phyloP scores from a whole-genome alignment of 768 basidiomycete genomes.

The Paxillus involutus region DNA sequence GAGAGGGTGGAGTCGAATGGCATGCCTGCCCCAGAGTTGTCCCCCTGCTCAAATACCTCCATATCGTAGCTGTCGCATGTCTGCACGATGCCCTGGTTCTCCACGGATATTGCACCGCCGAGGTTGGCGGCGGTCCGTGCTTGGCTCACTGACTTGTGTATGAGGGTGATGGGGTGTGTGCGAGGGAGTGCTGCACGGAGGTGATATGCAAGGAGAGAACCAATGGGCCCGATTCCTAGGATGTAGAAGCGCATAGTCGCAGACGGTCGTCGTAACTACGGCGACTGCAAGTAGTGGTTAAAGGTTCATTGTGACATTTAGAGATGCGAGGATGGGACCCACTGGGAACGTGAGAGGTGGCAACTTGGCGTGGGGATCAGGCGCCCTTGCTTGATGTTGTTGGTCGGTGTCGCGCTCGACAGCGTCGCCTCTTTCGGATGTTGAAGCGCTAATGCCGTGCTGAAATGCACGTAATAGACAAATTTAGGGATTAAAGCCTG shows the following conservation, averaged over 20 bases:
- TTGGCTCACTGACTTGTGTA: slow-evolving; percentile 54
- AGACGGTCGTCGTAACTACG: slow-evolving; percentile 3
- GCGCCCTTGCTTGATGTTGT: too few species aligned
- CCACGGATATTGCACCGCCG: slow-evolving; percentile 44
- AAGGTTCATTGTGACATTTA: not conserved
- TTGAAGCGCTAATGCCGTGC: too few species aligned
- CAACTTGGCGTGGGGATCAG: too few species aligned
- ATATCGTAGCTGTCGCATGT: slow-evolving; percentile 46
- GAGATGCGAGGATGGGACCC: slow-evolving; percentile 1
- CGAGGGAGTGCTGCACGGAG: slow-evolving; percentile 60
- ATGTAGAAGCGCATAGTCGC: slow-evolving; percentile 67
- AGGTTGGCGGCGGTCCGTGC: slow-evolving; percentile 34
- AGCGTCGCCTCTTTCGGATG: too few species aligned
- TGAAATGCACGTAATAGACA: too few species aligned
- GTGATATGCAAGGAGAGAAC: slow-evolving; percentile 78
- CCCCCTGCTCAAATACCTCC: slow-evolving; percentile 44
- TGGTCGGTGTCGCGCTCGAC: too few species aligned
- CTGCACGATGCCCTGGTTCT: slow-evolving; percentile 46
- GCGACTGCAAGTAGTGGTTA: not conserved
- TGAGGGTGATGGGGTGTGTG: slow-evolving; percentile 60
- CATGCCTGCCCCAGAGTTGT: slow-evolving; percentile 22
- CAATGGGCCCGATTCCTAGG: slow-evolving; percentile 81
- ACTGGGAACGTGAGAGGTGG: not conserved
- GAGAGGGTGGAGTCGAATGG: slow-evolving; percentile 15
- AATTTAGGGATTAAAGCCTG: too few species aligned